Evolutionary conservation across 2,329 filamentous ascomycete species (phyloP).

Genomic region (Fusarium nygamai): DNA sequence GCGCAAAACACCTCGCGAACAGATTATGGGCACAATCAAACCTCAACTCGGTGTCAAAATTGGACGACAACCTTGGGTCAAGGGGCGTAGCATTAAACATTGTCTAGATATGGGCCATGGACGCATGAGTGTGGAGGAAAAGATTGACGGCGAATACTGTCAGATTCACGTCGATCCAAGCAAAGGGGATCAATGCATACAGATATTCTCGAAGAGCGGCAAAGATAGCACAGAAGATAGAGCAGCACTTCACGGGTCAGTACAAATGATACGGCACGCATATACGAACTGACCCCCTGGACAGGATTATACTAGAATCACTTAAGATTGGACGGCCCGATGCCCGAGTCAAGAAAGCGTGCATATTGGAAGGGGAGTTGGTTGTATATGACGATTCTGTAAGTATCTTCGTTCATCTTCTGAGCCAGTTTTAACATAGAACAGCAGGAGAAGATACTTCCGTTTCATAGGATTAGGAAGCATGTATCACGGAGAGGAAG

Average conservation of each 20-base stretch:
- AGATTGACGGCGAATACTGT: constrained; percentile 90
- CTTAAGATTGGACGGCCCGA: constrained; percentile 67
- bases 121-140: constrained; percentile 78
- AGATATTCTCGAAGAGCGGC: constrained; percentile 92
- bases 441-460: constrained; percentile 69
- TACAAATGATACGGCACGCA: neutral
- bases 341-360: constrained; percentile 70
- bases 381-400: constrained; percentile 77
- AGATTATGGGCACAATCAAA: constrained; percentile 51
- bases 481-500: constrained; percentile 79
- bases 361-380: constrained; percentile 86
- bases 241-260: constrained; percentile 64
- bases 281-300: constrained; percentile 14
- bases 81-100: constrained; percentile 77
- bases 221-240: constrained; percentile 86
- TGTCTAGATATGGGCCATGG: constrained; percentile 72
- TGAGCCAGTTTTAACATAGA: constrained; percentile 12
- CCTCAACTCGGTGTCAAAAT: constrained; percentile 71
- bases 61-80: constrained; percentile 70
- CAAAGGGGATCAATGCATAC: constrained; percentile 65
- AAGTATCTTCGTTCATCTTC: constrained; percentile 14
- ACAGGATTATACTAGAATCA: constrained; percentile 68
- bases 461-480: constrained; percentile 85
- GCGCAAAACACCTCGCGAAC: constrained; percentile 17
- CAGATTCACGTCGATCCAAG: constrained; percentile 83